A percentile compares a stretch with the other conserved stretches of the same genome.
Evolutionary conservation across 106 monocot genomes (phyloP).

Genomic region (Dioscorea dumetorum): DNA sequence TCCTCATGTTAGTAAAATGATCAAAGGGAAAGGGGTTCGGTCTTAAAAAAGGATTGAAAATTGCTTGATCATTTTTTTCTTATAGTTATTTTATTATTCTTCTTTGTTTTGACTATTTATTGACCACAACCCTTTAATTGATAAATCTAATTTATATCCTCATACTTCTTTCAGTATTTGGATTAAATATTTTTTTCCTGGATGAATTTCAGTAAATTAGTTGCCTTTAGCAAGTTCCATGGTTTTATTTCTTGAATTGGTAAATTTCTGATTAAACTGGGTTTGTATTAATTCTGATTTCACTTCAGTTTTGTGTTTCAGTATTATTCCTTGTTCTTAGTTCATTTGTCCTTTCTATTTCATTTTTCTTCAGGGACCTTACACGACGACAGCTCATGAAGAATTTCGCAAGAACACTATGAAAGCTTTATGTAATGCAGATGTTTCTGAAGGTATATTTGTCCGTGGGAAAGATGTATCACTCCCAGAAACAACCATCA

Average conservation of each 20-base stretch:
- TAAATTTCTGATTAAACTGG: background rate
- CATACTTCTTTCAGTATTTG: too few relatives aligned
- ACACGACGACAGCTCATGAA: slow-evolving; percentile 48
- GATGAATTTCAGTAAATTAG: too few relatives aligned
- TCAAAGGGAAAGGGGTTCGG: too few relatives aligned
- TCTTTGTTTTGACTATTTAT: too few relatives aligned
- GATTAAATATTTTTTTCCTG: too few relatives aligned
- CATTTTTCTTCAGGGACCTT: slow-evolving; percentile 50
- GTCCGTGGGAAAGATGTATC: slow-evolving; percentile 66
- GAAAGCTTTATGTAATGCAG: slow-evolving; percentile 87
- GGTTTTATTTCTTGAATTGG: background rate
- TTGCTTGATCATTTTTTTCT: too few relatives aligned
- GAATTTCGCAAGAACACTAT: slow-evolving; percentile 65
- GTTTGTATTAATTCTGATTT: too few relatives aligned
- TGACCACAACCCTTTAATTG: too few relatives aligned
- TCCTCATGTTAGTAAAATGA: too few relatives aligned
- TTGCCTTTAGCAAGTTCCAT: background rate
- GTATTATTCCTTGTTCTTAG: background rate
- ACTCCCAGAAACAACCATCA: slow-evolving; percentile 81
- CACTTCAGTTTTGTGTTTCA: background rate
- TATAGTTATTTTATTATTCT: too few relatives aligned
- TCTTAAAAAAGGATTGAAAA: too few relatives aligned
- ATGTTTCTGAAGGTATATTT: slow-evolving; percentile 76
- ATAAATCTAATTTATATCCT: too few relatives aligned
- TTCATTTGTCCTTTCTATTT: background rate